phyloP scores from a whole-genome alignment of 805 yeast genomes.

The Hanseniaspora nectarophila region DNA sequence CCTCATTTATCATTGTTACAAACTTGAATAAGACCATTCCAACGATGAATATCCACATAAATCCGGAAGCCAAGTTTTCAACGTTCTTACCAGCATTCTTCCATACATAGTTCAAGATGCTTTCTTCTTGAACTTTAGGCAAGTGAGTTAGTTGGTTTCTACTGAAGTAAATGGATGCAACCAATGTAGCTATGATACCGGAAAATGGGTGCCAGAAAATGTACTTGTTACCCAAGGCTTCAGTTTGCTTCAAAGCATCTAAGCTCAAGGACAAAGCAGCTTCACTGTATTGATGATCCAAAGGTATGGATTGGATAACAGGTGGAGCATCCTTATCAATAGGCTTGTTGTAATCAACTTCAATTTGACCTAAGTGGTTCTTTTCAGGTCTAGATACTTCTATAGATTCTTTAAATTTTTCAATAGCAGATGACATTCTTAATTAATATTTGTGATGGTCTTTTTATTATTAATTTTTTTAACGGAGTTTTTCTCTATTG shows the following conservation, averaged over 20 bases:
- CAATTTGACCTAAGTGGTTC: conserved; percentile 33
- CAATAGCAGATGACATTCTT: conserved; percentile 1
- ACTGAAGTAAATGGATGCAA: conserved; percentile 16
- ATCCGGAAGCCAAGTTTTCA: conserved; percentile 25
- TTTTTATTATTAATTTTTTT: not conserved
- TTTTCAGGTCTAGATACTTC: conserved; percentile 2
- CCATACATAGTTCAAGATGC: conserved; percentile 2
- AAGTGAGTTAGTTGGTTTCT: conserved; percentile 11
- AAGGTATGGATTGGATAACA: conserved; percentile 36
- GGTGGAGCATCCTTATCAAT: conserved; percentile 42
- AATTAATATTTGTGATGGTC: not conserved
- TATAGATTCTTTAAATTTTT: conserved; percentile 2
- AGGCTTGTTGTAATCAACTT: conserved; percentile 43
- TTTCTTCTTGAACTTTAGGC: not conserved
- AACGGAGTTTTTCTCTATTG: too few species aligned
- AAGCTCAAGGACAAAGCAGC: conserved; percentile 54
- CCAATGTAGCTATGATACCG: conserved; percentile 15
- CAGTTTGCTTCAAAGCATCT: conserved; percentile 41
- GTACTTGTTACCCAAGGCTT: conserved; percentile 35
- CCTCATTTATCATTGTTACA: conserved; percentile 36
- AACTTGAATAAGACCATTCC: conserved; percentile 33
- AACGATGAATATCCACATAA: conserved; percentile 32
- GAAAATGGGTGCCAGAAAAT: conserved; percentile 37
- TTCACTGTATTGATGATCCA: conserved; percentile 47
- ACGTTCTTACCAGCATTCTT: conserved; percentile 15